Conservation (phyloP, 2,329 filamentous ascomycete species). For the Alternaria conjuncta region DNA sequence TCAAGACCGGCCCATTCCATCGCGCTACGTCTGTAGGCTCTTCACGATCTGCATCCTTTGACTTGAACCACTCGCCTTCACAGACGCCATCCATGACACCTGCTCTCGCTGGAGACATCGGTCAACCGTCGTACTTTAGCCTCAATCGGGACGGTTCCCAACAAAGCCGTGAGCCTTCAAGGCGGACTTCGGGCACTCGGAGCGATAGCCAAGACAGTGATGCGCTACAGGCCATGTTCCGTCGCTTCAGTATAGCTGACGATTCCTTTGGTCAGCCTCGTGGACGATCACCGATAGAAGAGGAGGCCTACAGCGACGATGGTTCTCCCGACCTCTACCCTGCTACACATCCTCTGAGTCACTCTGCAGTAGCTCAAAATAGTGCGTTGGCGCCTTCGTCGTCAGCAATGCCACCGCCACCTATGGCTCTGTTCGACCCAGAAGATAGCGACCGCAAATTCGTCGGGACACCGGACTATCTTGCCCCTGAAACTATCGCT, state of each 20-base stretch:
- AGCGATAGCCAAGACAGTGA: constrained; percentile 95
- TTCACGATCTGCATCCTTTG: constrained; percentile 91
- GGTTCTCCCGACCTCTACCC: constrained; percentile 78
- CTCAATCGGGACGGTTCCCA: constrained; percentile 66
- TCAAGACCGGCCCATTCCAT: constrained; percentile 91
- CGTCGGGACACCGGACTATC: constrained; percentile 95
- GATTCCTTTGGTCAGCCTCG: constrained; percentile 53
- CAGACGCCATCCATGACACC: constrained; percentile 89
- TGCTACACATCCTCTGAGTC: constrained; percentile 66
- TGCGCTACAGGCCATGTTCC: constrained; percentile 80
- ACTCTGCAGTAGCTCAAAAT: constrained; percentile 60
- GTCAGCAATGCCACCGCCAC: constrained; percentile 84
- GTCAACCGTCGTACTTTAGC: constrained; percentile 92
- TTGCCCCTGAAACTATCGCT: constrained; percentile 95
- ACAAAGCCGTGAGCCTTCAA: constrained; percentile 66
- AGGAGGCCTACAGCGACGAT: constrained; percentile 73
- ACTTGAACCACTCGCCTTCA: constrained; percentile 81
- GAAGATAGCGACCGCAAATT: constrained; percentile 92
- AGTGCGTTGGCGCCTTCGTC: constrained; percentile 63
- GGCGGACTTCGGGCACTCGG: constrained; percentile 77
- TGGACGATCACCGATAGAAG: constrained; percentile 71
- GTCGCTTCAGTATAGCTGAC: constrained; percentile 64
- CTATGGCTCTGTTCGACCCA: constrained; percentile 92
- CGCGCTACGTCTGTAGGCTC: constrained; percentile 85
- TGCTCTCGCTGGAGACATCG: constrained; percentile 69